Evolutionary conservation across 2,329 filamentous ascomycete species (phyloP), one percentile per base, ranked within the genome.

Genomic region (Scedosporium apiospermum): DNA sequence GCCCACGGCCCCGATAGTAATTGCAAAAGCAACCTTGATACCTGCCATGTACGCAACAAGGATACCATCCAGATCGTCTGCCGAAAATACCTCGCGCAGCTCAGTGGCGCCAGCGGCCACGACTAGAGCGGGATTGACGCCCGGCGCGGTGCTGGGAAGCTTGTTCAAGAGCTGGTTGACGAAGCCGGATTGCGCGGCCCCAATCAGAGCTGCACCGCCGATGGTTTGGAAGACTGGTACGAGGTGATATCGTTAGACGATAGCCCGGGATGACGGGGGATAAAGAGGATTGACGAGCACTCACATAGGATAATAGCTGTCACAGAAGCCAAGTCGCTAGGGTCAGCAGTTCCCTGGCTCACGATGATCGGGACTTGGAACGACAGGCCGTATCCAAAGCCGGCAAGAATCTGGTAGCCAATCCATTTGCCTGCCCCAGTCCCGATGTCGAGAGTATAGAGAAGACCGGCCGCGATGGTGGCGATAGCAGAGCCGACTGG

Each of bases 1-100:
- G 2, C 77, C 77, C 1, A 73, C 77, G 34, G 78, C 80, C 4
- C 86, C 70, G 21, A 80, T 76, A 14, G 79, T 78, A 65, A 87
- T 76, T 9, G 84, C 87, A 46, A 86, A 82, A 4, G 80, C 78
- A 6, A 88, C 85, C 69, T 87, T 85, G 67, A 88, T 82, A 0
- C 83, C 83, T 61, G 82, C 73, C 67, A 82, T 88, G 74, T 90
- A 90, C 0, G 83, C 85, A 0, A 71, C 66, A 27, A 88, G 76
- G 49, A 90, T 84, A 0, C 77, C 75, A 0, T 74, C 68, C 2
- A 88, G 74, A 63, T 77, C 78, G n/a, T 81, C 69, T 0, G 68
- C 63, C 0, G 77, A 69, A 65, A 89, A 83, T 1, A 73, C 73
- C 4, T 69, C 64, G 66, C 84, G 80, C 44, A 91, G 76, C 65